Conservation (phyloP, 2,329 filamentous ascomycete genomes). For the Phyllosticta citriasiana region DNA sequence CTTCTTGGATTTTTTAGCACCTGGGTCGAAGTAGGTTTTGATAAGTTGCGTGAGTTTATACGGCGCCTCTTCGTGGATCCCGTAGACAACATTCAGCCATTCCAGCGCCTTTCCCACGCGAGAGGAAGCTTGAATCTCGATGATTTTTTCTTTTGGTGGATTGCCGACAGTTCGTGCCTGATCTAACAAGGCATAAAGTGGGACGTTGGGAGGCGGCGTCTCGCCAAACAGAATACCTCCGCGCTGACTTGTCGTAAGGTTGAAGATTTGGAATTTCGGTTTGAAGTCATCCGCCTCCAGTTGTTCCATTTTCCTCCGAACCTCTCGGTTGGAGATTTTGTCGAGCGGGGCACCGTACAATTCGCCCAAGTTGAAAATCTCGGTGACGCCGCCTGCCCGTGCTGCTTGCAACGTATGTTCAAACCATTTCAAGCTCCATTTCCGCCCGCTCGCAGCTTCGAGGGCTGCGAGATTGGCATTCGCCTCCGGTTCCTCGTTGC, state of each 20-base stretch:
- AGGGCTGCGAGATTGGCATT: conserved; percentile 28
- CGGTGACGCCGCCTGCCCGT: conserved; percentile 28
- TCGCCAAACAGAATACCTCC: background rate
- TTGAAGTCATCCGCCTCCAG: background rate
- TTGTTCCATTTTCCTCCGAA: background rate
- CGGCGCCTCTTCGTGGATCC: background rate
- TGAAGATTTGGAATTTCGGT: background rate
- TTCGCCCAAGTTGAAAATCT: conserved; percentile 24
- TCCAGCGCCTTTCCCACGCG: background rate
- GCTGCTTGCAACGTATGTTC: conserved; percentile 37
- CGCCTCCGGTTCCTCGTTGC: conserved; percentile 35
- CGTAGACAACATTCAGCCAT: background rate
- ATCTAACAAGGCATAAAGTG: background rate
- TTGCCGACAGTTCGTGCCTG: background rate
- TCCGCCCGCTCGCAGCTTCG: conserved; percentile 11
- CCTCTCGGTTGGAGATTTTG: background rate
- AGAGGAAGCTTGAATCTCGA: background rate
- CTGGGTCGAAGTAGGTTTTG: background rate
- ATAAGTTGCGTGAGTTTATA: background rate
- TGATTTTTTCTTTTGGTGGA: background rate
- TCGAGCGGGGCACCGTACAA: conserved; percentile 25
- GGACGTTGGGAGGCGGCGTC: background rate
- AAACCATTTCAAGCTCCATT: conserved; percentile 29
- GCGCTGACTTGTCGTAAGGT: background rate
- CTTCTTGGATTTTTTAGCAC: too few relatives aligned